Conservation (phyloP, 176 grass and related monocot genomes). For the Ananas comosus region DNA sequence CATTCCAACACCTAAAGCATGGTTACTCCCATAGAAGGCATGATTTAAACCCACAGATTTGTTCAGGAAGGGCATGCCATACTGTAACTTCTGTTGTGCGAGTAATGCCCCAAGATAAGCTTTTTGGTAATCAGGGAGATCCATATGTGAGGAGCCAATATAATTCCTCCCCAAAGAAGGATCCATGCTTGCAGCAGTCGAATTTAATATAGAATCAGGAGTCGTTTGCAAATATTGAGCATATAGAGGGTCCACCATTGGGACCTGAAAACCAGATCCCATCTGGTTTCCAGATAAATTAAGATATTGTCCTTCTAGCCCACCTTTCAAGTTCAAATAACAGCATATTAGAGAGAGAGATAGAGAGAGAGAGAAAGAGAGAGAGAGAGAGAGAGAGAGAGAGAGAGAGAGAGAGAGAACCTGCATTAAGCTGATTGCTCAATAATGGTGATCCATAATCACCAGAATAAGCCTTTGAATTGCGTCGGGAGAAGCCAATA, state of each 20-base stretch:
- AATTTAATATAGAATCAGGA: conserved; percentile 44
- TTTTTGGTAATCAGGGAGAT: conserved; percentile 67
- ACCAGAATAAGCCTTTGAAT: conserved; percentile 31
- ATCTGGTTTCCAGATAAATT: conserved; percentile 42
- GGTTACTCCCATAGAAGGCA: conserved; percentile 47
- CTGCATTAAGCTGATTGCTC: conserved; percentile 50
- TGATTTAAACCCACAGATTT: conserved; percentile 62
- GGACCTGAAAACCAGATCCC: conserved; percentile 38
- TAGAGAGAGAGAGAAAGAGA: background rate
- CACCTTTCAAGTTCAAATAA: conserved; percentile 15
- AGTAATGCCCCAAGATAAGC: conserved; percentile 60
- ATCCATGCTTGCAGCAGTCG: conserved; percentile 41
- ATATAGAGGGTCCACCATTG: conserved; percentile 44
- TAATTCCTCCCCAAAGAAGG: conserved; percentile 56
- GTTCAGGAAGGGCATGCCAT: conserved; percentile 43
- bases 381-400: background rate
- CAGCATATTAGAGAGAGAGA: background rate
- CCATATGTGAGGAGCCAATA: conserved; percentile 44
- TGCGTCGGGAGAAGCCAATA: conserved; percentile 33
- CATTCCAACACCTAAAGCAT: conserved; percentile 58
- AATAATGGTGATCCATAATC: conserved; percentile 38
- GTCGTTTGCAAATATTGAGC: conserved; percentile 45
- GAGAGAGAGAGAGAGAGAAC: conserved; percentile 23
- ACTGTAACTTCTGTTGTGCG: conserved; percentile 80
- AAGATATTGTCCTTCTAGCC: conserved; percentile 57